These are phyloP conservation scores for Phytophthora pisi DNA, from an alignment of 352 stramenopile species.

Conservation along the genomic window DNA sequence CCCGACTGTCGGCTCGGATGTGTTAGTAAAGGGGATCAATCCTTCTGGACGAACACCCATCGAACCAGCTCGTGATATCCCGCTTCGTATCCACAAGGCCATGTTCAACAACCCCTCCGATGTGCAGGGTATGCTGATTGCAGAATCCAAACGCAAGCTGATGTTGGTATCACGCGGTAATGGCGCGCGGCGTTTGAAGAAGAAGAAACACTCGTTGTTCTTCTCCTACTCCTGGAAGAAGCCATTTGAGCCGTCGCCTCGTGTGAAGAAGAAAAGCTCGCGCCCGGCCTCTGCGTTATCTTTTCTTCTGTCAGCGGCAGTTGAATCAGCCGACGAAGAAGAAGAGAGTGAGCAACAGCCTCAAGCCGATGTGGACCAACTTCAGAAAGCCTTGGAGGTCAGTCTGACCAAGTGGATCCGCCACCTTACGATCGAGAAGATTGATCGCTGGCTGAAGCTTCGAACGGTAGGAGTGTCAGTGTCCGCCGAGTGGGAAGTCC, in stretches of 20 bases:
- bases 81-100: slow-evolving; percentile 83
- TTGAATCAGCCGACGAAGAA: slow-evolving; percentile 77
- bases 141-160: slow-evolving; percentile 82
- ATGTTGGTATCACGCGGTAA: slow-evolving; percentile 74
- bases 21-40: slow-evolving; percentile 43
- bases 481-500: slow-evolving; percentile 78
- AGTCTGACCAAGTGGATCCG: slow-evolving; percentile 69
- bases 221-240: slow-evolving; percentile 89
- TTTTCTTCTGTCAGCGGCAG: slow-evolving; percentile 76
- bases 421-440: slow-evolving; percentile 60
- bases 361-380: slow-evolving; percentile 60
- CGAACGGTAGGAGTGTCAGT: slow-evolving; percentile 69
- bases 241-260: slow-evolving; percentile 56
- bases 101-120: slow-evolving; percentile 85
- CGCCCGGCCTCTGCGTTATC: slow-evolving; percentile 73
- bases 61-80: slow-evolving; percentile 56
- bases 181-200: slow-evolving; percentile 78
- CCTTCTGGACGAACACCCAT: slow-evolving; percentile 39
- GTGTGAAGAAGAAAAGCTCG: slow-evolving; percentile 77
- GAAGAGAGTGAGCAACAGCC: slow-evolving; percentile 71
- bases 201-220: slow-evolving; percentile 83
- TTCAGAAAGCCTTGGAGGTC: slow-evolving; percentile 54
- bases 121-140: slow-evolving; percentile 78
- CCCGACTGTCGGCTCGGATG: slow-evolving; percentile 21
- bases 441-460: slow-evolving; percentile 79